Base-by-base conservation (phyloP, 768 basidiomycete genomes). In the Hypholoma fasciculare region DNA sequence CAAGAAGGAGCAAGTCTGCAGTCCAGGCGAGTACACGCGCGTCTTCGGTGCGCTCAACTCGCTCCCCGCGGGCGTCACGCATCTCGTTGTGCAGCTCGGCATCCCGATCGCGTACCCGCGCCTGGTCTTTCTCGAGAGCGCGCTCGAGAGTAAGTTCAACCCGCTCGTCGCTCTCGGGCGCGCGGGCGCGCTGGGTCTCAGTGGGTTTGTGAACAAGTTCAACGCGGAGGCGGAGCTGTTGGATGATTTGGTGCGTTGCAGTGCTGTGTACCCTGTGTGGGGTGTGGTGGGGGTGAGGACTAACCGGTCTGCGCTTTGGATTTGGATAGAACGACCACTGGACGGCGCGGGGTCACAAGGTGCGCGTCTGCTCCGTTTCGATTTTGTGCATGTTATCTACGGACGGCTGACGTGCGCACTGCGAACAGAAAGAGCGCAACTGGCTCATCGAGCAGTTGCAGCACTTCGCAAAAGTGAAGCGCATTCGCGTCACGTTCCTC, bases 71-170 rank as follows among this genome's bases (percentile, higher is more conserved):
- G 74, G 74, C 1, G 84, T 94, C 7, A 86, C 96, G 61, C 97
- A 98, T 68, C 67, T 99, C 12, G 78, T 96, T 37, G 74, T 98
- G 42, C 90, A 92, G 63, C 68, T 95, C 20, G 96, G 96, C 82
- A 84, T 92, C 53, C 90, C 90, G 0, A 88, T 94, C 60, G 93
- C 93, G 4, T 98, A 98, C 69, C 96, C 96, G 30, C 88, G 96
- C 51, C 87, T 95, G 86, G 90, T 92, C 2, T 95, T 96, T 70
- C 74, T 97, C 61, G 96, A 92, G 71, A 76, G 74, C 20, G 83
- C 89, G 7, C 74, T 98, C 26, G 89, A 90, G 44, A 87, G 85
- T 30, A 94, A 89, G 72, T 78, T 89, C 50, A 98, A 98, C 69
- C 95, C 96, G 1, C 73, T 98, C 44, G 83, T 89, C 38, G 81